Base-by-base conservation (phyloP, 371 early-diverging fungal species). In the Rhizomucor pusillus region DNA sequence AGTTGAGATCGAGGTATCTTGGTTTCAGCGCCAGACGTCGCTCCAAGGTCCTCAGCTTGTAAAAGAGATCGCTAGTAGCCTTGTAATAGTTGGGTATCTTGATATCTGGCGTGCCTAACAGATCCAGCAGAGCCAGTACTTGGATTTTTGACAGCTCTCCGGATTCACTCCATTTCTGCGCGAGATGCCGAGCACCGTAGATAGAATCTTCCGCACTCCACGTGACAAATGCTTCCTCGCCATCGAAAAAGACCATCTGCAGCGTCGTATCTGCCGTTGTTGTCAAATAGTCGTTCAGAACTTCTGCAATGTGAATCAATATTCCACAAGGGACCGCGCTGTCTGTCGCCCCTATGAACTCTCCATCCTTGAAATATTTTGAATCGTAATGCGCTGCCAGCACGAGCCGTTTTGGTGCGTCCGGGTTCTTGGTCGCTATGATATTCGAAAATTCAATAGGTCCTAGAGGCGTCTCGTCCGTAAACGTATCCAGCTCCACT, bases 211-310 rank as follows among this genome's bases (percentile, higher is more conserved):
- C 78, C 2, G 24, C 60, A 0, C 80, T 71, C 96, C 97, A 97
- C 0, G 79, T 58, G 13, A 61, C 62, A 63, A 93, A 94, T 1
- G 97, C 95, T 65, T 98, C 98, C 59, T 98, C 98, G 20, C 98
- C 98, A 67, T 98, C 98, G 62, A 98, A 97, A 60, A 98, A 98
- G 16, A 97, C 80, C 35, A 98, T 50, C 63, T 98, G 94, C 29
- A 96, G 23, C 0, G 91, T 89, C 14, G 83, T 73, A 13, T 85
- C 79, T 25, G 20, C 35, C 62, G 43, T 18, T 62, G 52, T 24
- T 43, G 50, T 49, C 50, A 24, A 41, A 36, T 43, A 11, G 52
- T 48, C 18, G 33, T 56, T 41, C 39, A 68, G 20, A 3, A 79
- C 76, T 7, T 64, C 74, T 3, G 94, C 97, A 23, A 95, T 48